phyloP scores from a whole-genome alignment of 1,139 yeast genomes.

The Saccharomyces pastorianus region DNA sequence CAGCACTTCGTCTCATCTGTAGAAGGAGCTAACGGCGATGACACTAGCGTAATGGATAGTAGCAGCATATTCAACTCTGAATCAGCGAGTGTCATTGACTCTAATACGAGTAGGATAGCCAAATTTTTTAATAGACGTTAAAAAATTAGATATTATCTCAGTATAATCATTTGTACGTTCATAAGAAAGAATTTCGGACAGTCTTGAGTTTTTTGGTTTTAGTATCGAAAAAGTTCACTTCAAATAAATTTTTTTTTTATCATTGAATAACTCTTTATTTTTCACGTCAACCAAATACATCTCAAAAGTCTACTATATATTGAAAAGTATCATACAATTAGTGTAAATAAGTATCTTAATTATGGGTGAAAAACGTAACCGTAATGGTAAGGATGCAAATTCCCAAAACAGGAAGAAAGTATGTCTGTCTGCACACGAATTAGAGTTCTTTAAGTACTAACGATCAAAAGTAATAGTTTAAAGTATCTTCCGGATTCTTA shows the following conservation, averaged over 20 bases:
- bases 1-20: conserved; percentile 2
- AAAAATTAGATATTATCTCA: neutral
- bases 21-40: conserved; percentile 1
- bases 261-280: neutral
- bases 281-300: neutral
- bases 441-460: neutral
- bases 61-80: conserved; percentile 8
- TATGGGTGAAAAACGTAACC: neutral
- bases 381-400: neutral
- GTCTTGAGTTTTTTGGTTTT: neutral
- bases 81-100: conserved; percentile 3
- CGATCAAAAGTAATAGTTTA: conserved; percentile 14
- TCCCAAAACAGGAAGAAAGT: neutral
- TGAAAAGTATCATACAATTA: neutral
- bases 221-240: neutral
- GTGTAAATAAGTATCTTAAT: neutral
- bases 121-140: conserved; percentile 24
- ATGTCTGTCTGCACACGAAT: neutral
- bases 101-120: conserved; percentile 21
- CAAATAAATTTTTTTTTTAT: neutral
- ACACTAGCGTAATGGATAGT: conserved; percentile 7
- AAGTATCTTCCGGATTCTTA: conserved; percentile 23
- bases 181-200: neutral
- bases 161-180: neutral
- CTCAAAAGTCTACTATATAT: neutral